These are phyloP conservation scores for Solanum chiquidenum DNA, from an alignment of 257 asterid species.

Conservation along the genomic window DNA sequence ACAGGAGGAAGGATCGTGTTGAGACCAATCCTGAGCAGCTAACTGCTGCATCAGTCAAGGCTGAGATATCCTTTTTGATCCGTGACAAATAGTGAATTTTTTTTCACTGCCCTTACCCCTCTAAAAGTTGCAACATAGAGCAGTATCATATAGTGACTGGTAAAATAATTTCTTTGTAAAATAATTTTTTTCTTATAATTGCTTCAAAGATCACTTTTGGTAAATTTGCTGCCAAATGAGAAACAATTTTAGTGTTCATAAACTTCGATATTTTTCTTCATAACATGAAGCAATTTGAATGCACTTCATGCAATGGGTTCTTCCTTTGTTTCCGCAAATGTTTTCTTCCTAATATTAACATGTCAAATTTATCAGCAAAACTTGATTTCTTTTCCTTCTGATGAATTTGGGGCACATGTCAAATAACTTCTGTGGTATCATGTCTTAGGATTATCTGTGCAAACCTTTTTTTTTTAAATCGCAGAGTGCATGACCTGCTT, in stretches of 20 bases:
- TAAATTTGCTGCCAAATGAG: neutral
- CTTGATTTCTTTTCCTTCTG: neutral
- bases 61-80: constrained; percentile 81
- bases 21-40: constrained; percentile 99
- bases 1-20: constrained; percentile 89
- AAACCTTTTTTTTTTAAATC: neutral
- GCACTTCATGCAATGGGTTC: neutral
- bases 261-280: neutral
- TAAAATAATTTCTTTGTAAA: neutral
- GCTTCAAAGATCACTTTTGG: neutral
- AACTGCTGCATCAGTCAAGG: constrained; percentile 93
- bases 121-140: neutral
- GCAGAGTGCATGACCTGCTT: neutral
- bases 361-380: neutral
- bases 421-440: neutral
- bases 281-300: neutral
- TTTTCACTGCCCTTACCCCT: neutral
- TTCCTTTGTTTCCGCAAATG: neutral
- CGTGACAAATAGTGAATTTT: neutral
- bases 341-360: neutral
- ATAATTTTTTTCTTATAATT: neutral
- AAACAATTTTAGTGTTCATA: neutral
- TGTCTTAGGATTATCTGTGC: neutral
- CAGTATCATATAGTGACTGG: neutral
- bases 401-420: neutral